A percentile compares a stretch with the other conserved stretches of the same genome.
Evolutionary conservation across 2,329 filamentous ascomycete species (phyloP).

Genomic region (Arthrobotrys iridis): DNA sequence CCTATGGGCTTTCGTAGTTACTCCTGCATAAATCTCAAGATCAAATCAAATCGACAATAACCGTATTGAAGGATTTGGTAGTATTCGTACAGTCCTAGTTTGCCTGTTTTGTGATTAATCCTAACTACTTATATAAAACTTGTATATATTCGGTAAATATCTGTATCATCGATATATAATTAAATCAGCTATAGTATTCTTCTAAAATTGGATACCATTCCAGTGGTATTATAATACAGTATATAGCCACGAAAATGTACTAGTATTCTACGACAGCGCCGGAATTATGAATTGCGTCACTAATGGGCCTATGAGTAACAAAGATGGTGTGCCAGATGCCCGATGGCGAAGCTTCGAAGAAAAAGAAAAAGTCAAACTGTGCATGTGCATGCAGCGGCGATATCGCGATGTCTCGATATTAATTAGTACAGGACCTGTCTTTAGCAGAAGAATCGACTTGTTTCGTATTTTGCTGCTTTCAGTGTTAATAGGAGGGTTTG

Average conservation of each 20-base stretch:
- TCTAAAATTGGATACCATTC: not conserved
- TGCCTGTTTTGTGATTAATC: too few relatives aligned
- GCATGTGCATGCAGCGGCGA: conserved; percentile 31
- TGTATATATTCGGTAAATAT: too few relatives aligned
- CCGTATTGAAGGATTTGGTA: too few relatives aligned
- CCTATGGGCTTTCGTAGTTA: not conserved
- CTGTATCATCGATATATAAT: too few relatives aligned
- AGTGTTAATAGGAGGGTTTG: not conserved
- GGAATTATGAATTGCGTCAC: conserved; percentile 40
- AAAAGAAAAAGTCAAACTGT: conserved; percentile 39
- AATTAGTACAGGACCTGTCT: too few relatives aligned
- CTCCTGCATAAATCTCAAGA: not conserved
- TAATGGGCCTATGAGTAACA: not conserved
- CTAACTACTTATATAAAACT: too few relatives aligned
- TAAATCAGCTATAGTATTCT: not conserved
- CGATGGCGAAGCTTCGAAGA: conserved; percentile 11
- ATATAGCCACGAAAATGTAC: conserved; percentile 14
- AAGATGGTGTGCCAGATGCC: not conserved
- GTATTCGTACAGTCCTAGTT: too few relatives aligned
- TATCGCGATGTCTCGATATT: conserved; percentile 28
- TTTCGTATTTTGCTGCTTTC: not conserved
- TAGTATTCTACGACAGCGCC: not conserved
- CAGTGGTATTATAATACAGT: not conserved
- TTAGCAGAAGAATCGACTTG: not conserved
- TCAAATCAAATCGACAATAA: too few relatives aligned